A percentile compares a stretch with the other conserved stretches of the same genome.
Conservation (phyloP, 805 yeast genomes). For the Teunomyces barrocoloradensis region DNA sequence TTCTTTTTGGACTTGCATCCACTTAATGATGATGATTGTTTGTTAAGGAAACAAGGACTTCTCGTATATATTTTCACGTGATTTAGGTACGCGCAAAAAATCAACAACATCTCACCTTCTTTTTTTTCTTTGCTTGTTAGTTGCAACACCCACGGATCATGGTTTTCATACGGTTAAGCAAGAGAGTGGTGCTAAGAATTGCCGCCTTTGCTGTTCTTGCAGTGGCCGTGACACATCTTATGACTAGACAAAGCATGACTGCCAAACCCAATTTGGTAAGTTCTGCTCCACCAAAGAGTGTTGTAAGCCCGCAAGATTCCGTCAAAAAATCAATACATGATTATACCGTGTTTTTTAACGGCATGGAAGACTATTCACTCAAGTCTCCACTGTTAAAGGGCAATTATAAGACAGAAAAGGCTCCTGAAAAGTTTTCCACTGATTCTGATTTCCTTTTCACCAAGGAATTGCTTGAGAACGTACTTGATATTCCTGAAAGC, state of each 20-base stretch:
- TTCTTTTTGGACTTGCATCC: no score
- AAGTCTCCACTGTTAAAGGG: constrained; percentile 38
- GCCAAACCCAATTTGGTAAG: background rate
- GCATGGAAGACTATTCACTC: constrained; percentile 34
- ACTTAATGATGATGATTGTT: no score
- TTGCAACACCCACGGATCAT: background rate
- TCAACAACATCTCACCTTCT: no score
- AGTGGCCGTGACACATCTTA: background rate
- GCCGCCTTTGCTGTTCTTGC: background rate
- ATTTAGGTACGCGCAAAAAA: no score
- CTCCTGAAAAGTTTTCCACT: constrained; percentile 41
- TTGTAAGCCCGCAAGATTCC: background rate
- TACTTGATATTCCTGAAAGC: constrained; percentile 39
- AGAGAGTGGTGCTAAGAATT: background rate
- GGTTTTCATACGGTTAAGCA: background rate
- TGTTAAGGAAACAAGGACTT: no score
- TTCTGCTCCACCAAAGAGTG: background rate
- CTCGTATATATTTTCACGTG: no score
- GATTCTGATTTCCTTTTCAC: constrained; percentile 43
- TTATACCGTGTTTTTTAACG: constrained; percentile 30
- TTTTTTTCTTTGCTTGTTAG: no score
- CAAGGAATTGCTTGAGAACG: constrained; percentile 43
- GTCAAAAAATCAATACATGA: constrained; percentile 14
- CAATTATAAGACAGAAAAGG: constrained; percentile 42
- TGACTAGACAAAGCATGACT: background rate